Conservation (phyloP, 352 stramenopile genomes). For the Pythium aphanidermatum region DNA sequence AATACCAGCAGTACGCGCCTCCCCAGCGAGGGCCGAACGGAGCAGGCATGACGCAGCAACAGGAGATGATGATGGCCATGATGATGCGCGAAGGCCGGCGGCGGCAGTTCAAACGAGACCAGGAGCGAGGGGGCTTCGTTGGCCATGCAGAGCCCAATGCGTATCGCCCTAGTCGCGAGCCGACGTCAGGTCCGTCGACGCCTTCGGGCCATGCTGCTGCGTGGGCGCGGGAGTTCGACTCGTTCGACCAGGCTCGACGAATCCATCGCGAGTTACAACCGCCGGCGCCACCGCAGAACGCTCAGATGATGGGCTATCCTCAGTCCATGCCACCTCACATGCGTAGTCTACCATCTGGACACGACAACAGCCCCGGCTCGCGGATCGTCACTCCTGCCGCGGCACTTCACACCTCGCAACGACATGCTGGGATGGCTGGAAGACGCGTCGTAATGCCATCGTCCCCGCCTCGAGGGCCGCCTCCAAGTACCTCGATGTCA, state of each 20-base stretch:
- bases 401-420: constrained; percentile 11
- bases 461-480: neutral
- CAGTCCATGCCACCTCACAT: constrained; percentile 14
- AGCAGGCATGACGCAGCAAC: no score
- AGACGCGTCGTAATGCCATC: constrained; percentile 1
- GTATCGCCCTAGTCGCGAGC: constrained; percentile 22
- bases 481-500: neutral
- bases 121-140: no score
- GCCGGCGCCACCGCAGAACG: neutral
- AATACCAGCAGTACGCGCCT: constrained; percentile 28
- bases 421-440: neutral
- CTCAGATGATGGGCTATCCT: constrained; percentile 5
- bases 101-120: constrained; percentile 8
- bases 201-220: neutral
- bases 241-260: constrained; percentile 19
- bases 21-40: neutral
- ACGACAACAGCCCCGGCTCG: constrained; percentile 17
- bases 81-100: no score
- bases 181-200: constrained; percentile 2
- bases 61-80: constrained; percentile 11
- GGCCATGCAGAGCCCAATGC: no score
- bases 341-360: constrained; percentile 1
- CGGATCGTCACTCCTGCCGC: constrained; percentile 21
- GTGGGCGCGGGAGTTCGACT: constrained; percentile 15
- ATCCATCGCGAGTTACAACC: constrained; percentile 35